Conservation (phyloP, 305 asterid species). For the Coffea humblotiana region DNA sequence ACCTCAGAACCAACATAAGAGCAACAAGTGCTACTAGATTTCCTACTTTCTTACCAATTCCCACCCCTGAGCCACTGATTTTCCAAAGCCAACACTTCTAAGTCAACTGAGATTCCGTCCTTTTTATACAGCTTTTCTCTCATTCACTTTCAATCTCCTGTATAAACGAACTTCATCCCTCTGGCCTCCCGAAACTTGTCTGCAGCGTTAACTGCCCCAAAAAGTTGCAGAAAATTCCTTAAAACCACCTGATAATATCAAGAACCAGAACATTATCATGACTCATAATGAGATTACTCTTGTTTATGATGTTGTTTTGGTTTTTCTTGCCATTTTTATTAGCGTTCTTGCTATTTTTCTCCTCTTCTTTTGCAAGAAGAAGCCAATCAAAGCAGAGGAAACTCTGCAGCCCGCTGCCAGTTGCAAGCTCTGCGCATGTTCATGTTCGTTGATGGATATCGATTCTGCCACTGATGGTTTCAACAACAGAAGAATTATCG, state of each 20-base stretch:
- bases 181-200: constrained; percentile 5
- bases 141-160: constrained; percentile 13
- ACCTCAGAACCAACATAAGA: constrained; percentile 43
- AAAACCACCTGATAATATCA: too few relatives aligned
- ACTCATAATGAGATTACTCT: constrained; percentile 27
- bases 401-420: constrained; percentile 14
- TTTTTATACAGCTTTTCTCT: constrained; percentile 4
- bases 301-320: constrained; percentile 37
- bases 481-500: constrained; percentile 67
- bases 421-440: constrained; percentile 40
- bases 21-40: constrained; percentile 12
- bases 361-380: constrained; percentile 46
- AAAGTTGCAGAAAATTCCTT: background rate
- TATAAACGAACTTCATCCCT: constrained; percentile 10
- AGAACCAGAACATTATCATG: constrained; percentile 23
- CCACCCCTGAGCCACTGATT: constrained; percentile 3
- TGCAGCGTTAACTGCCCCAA: constrained; percentile 4
- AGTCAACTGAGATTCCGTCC: constrained; percentile 21
- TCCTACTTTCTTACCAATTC: constrained; percentile 38
- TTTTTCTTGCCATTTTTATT: constrained; percentile 35
- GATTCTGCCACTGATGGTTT: constrained; percentile 84
- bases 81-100: constrained; percentile 37
- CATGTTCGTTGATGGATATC: constrained; percentile 62
- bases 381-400: constrained; percentile 32
- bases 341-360: constrained; percentile 35